These are phyloP conservation scores for Leccinum uliginosum DNA, from an alignment of 768 basidiomycete genomes.

Conservation along the genomic window DNA sequence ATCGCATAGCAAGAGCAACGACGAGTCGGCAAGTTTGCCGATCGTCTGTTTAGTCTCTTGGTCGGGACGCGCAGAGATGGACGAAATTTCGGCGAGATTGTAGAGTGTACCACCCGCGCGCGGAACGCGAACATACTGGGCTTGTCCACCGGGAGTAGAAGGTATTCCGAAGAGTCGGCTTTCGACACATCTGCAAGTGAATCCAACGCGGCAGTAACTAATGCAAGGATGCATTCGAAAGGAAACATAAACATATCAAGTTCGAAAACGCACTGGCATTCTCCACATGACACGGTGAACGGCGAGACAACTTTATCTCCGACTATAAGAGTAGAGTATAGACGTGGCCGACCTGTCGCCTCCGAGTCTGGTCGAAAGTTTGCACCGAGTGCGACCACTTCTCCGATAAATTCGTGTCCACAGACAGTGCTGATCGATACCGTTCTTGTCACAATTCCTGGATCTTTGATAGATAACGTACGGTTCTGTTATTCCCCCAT, in stretches of 20 bases:
- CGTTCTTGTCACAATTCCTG: neutral
- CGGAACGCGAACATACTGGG: constrained; percentile 77
- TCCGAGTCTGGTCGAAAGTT: constrained; percentile 47
- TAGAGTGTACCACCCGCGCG: constrained; percentile 76
- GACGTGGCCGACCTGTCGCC: constrained; percentile 46
- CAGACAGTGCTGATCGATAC: constrained; percentile 47
- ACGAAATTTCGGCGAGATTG: constrained; percentile 49
- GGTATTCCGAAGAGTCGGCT: constrained; percentile 65
- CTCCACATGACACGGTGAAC: constrained; percentile 79
- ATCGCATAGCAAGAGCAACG: constrained; percentile 69
- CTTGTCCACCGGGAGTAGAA: constrained; percentile 66
- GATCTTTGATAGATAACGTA: constrained; percentile 29
- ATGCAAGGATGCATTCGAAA: neutral
- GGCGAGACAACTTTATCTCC: constrained; percentile 80
- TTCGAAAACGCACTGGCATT: constrained; percentile 61
- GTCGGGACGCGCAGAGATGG: constrained; percentile 7
- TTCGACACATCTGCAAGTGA: constrained; percentile 63
- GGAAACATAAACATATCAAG: neutral
- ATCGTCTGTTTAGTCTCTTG: constrained; percentile 35
- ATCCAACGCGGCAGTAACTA: constrained; percentile 71
- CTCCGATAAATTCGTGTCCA: constrained; percentile 78
- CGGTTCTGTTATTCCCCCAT: constrained; percentile 49
- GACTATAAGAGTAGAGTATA: constrained; percentile 61
- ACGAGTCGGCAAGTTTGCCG: constrained; percentile 51
- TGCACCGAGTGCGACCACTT: constrained; percentile 62